These are phyloP conservation scores for Termitomyces heimii DNA, from an alignment of 768 basidiomycete genomes.

Conservation along the genomic window DNA sequence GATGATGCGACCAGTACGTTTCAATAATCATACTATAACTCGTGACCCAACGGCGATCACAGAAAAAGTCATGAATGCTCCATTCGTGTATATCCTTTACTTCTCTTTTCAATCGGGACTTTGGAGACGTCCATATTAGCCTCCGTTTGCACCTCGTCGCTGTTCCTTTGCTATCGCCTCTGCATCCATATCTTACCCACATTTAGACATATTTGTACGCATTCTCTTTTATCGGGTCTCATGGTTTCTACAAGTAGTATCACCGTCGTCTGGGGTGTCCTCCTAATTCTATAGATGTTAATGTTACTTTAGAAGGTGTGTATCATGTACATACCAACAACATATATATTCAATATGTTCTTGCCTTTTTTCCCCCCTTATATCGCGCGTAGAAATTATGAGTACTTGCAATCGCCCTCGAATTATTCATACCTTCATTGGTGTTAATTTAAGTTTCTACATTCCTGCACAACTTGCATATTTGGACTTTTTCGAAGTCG, in stretches of 20 bases:
- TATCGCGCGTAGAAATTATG: too few species aligned
- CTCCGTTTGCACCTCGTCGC: constrained; percentile 11
- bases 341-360: constrained; percentile 5
- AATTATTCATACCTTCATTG: too few species aligned
- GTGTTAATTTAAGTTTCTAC: background rate
- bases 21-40: constrained; percentile 14
- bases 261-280: constrained; percentile 9
- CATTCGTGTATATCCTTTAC: constrained; percentile 7
- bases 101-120: constrained; percentile 14
- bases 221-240: constrained; percentile 1
- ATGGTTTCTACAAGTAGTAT: constrained; percentile 12
- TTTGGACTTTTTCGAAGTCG: background rate
- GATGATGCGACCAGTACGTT: constrained; percentile 53
- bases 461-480: background rate
- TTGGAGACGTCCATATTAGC: constrained; percentile 14
- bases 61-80: constrained; percentile 21
- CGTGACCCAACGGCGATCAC: background rate
- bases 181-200: constrained; percentile 17
- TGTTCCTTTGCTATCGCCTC: constrained; percentile 16
- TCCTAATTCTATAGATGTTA: constrained; percentile 18
- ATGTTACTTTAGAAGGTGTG: constrained; percentile 18
- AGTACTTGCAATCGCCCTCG: too few species aligned
- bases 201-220: constrained; percentile 19
- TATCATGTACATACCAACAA: constrained; percentile 11
- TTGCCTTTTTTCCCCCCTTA: background rate